Base-by-base conservation (phyloP, 1,284 basidiomycete genomes). In the Melampsora larici-populina region DNA sequence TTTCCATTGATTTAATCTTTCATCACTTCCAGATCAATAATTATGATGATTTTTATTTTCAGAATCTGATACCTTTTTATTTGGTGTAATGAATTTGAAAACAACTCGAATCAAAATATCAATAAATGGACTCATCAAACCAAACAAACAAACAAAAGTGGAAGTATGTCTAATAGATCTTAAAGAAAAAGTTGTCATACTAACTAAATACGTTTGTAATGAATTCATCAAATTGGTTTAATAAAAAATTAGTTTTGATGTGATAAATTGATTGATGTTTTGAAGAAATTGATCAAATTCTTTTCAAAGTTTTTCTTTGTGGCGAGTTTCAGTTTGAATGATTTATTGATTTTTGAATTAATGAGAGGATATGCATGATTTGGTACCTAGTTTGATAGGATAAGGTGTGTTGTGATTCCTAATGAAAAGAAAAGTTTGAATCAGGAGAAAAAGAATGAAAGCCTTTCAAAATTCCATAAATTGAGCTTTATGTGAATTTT, bases 101-200 rank as follows among this genome's bases (percentile, higher is more conserved):
- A 90, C 1, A 93, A 90, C 11, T 88, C 87, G 1, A 90, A 89
- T 0, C 91, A 91, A 24, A 96, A 92, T 76, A 91, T 89, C 83
- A 91, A 94, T 0, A 99, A 86, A 0, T 92, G 92, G 1, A 91
- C 90, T 83, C 95, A 91, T 49, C 94, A 91, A 48, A 58, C 55
- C 64, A 99, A 87, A 0, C 92, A 91, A 46, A 98, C 87, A n/a
- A n/a, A n/a, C n/a, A n/a, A n/a, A n/a, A n/a, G n/a, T n/a, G n/a
- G n/a, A n/a, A n/a, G n/a, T n/a, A n/a, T n/a, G n/a, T n/a, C n/a
- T n/a, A n/a, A n/a, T n/a, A n/a, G n/a, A n/a, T n/a, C n/a, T n/a
- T n/a, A 98, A 90, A 70, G 94, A 91, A 0, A 95, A 97, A 0
- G 93, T 93, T 0, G 94, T 93, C 90, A 98, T 94, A 70, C 93